Conservation (phyloP, 2,329 filamentous ascomycete species). For the Orbilia quercus region DNA sequence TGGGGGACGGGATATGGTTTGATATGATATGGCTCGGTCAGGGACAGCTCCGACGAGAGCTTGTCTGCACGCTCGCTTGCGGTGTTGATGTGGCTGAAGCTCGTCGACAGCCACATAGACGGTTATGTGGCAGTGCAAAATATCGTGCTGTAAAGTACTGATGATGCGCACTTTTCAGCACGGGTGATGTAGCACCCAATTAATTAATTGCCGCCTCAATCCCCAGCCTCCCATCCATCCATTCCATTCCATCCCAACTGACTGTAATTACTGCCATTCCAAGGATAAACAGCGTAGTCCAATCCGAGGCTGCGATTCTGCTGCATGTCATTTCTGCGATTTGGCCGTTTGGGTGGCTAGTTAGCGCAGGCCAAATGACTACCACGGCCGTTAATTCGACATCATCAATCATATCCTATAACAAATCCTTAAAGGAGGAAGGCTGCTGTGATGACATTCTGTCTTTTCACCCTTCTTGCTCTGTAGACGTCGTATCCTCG, state of each 20-base stretch:
- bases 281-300: too few relatives aligned
- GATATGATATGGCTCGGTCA: slow-evolving; percentile 24
- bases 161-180: slow-evolving; percentile 34
- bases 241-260: too few relatives aligned
- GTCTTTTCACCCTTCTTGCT: too few relatives aligned
- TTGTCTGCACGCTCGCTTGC: slow-evolving; percentile 23
- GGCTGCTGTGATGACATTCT: not conserved
- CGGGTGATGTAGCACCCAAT: slow-evolving; percentile 2
- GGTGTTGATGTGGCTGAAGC: slow-evolving; percentile 46
- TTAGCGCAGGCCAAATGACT: slow-evolving; percentile 54
- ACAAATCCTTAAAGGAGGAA: not conserved
- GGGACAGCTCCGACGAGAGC: slow-evolving; percentile 44
- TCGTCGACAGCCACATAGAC: slow-evolving; percentile 16
- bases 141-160: slow-evolving; percentile 27
- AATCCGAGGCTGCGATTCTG: slow-evolving; percentile 43
- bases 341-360: slow-evolving; percentile 49
- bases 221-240: too few relatives aligned
- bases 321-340: slow-evolving; percentile 45
- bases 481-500: too few relatives aligned
- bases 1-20: slow-evolving; percentile 3
- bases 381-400: slow-evolving; percentile 34
- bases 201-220: not conserved
- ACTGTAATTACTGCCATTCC: too few relatives aligned
- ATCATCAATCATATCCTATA: not conserved
- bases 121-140: slow-evolving; percentile 8